Evolutionary conservation across 495 filamentous ascomycete species (phyloP).

Genomic region (Talaromyces thailandensis): DNA sequence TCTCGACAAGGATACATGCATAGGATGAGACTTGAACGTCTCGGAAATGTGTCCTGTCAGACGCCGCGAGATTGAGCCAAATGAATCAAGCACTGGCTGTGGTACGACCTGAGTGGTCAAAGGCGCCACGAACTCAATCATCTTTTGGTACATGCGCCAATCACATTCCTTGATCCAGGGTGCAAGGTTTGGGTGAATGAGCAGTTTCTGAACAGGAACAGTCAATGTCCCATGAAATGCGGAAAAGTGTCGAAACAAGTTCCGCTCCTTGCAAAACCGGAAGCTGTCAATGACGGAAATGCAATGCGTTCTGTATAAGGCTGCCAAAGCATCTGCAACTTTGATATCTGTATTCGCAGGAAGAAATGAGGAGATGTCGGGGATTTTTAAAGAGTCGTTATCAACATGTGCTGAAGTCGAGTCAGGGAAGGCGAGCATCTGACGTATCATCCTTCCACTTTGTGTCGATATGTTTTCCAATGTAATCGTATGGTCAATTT

Average conservation of each 20-base stretch:
- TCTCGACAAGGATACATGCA: slow-evolving; percentile 77
- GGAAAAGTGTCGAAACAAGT: slow-evolving; percentile 89
- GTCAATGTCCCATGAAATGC: slow-evolving; percentile 94
- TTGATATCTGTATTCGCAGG: slow-evolving; percentile 71
- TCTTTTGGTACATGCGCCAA: slow-evolving; percentile 89
- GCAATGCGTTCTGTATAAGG: slow-evolving; percentile 86
- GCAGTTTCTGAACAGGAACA: slow-evolving; percentile 91
- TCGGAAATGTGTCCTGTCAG: slow-evolving; percentile 66
- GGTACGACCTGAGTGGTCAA: slow-evolving; percentile 86
- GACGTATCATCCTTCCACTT: slow-evolving; percentile 48
- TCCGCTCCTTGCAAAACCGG: slow-evolving; percentile 89
- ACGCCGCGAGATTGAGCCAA: slow-evolving; percentile 73
- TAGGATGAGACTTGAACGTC: slow-evolving; percentile 72
- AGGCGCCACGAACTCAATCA: slow-evolving; percentile 81
- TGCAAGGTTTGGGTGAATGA: slow-evolving; percentile 70
- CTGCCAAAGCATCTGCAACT: slow-evolving; percentile 68
- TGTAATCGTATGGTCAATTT: slow-evolving; percentile 21
- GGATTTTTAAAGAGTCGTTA: slow-evolving; percentile 64
- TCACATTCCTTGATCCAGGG: slow-evolving; percentile 95
- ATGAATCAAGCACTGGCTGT: slow-evolving; percentile 67
- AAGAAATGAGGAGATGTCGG: slow-evolving; percentile 66
- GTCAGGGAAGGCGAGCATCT: slow-evolving; percentile 57
- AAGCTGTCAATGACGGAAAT: slow-evolving; percentile 92
- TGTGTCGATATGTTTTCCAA: slow-evolving; percentile 34
- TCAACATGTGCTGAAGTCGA: slow-evolving; percentile 43